These are phyloP conservation scores for Gracilaria vermiculophylla DNA, from an alignment of 23 red algal species.

Conservation along the genomic window DNA sequence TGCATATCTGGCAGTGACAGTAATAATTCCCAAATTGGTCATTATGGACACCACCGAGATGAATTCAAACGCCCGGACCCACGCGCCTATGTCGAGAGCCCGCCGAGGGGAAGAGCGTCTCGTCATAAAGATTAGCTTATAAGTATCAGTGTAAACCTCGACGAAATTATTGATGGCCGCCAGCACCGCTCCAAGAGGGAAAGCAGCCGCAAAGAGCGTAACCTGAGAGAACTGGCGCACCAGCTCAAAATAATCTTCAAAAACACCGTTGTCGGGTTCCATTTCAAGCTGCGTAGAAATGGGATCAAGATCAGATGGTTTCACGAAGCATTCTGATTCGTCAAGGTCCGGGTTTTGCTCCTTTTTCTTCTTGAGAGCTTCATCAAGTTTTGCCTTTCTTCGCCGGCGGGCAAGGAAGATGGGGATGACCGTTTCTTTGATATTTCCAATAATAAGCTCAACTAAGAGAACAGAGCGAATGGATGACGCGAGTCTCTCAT, in stretches of 20 bases:
- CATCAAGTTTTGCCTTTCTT: constrained; percentile 62
- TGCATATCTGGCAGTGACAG: constrained; percentile 62
- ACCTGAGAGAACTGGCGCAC: constrained; percentile 83
- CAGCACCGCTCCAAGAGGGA: constrained; percentile 71
- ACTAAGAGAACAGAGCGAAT: constrained; percentile 73
- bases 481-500: constrained; percentile 51
- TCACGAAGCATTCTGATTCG: constrained; percentile 58
- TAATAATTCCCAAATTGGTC: constrained; percentile 86
- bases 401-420: constrained; percentile 38
- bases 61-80: constrained; percentile 87
- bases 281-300: constrained; percentile 73
- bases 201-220: constrained; percentile 81
- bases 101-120: constrained; percentile 64
- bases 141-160: constrained; percentile 81
- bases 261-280: constrained; percentile 71
- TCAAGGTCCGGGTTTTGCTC: constrained; percentile 77
- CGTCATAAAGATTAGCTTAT: constrained; percentile 63
- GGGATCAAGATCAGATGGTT: constrained; percentile 51
- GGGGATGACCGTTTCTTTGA: constrained; percentile 78
- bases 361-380: constrained; percentile 64
- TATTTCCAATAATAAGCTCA: constrained; percentile 77
- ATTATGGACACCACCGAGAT: constrained; percentile 76
- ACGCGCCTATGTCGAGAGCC: constrained; percentile 76
- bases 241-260: constrained; percentile 88
- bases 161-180: constrained; percentile 69